Base-by-base conservation (phyloP, 306 rosid genomes). In the Echinosophora koreensis region DNA sequence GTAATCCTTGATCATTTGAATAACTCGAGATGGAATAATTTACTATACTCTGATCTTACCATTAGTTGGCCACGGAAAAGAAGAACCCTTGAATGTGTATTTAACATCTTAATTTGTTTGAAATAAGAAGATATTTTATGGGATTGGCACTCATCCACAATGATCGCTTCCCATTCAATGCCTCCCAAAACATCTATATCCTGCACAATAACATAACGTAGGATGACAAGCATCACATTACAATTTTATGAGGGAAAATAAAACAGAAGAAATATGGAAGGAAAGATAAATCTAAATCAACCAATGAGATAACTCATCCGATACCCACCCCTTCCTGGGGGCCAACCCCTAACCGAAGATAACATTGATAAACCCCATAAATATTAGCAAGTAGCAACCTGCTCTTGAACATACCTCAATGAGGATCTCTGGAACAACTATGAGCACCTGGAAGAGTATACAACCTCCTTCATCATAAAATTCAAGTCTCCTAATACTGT, bases 131-230 rank as follows among this genome's bases (percentile, higher is more conserved):
- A 91, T 35, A 86, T 65, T 51, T 37, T 15, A 55, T 84, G 39
- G 71, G 79, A 77, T 51, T 87, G 93, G 67, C 82, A 84, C 32
- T 86, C 90, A 81, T 91, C 97, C 70, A 84, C 80, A 76, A 89
- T 14, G 77, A 87, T 73, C 22, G 76, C 78, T 86, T 89, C 93
- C 93, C 93, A 91, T 37, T n/a, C 42, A 76, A 89, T 78, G 41
- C 81, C 54, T 42, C 46, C 38, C 13, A 91, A 81, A 54, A 89
- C 73, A 77, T 81, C 84, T 63, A 81, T n/a, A 72, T 89, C 97
- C 97, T 91, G 87, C 76, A 82, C 7, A 75, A 67, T 15, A 56
- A 75, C 13, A 15, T 51, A 6, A 34, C 65, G 3, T 50, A 64
- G 6, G 52, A 68, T 51, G 28, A 39, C 46, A 77, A 76, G 63